Evolutionary conservation across 208 protist genomes (phyloP).

Genomic region (Leishmania arabica): DNA sequence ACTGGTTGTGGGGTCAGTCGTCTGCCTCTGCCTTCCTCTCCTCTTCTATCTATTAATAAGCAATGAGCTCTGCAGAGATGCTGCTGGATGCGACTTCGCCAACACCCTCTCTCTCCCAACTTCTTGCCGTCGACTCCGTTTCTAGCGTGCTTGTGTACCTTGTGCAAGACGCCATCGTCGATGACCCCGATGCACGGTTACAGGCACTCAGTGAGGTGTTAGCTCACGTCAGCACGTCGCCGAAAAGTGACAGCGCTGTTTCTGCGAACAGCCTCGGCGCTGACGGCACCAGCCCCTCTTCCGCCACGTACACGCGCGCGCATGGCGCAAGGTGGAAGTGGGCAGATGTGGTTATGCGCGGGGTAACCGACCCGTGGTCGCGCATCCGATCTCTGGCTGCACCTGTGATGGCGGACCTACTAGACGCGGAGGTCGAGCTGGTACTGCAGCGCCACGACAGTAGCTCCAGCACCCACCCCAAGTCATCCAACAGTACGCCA

Average conservation of each 20-base stretch:
- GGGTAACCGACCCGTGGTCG: slow-evolving; percentile 75
- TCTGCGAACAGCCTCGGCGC: neutral
- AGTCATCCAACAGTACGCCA: neutral
- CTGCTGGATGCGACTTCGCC: neutral
- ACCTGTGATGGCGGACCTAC: slow-evolving; percentile 28
- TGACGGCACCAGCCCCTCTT: neutral
- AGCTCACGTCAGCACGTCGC: slow-evolving; percentile 8
- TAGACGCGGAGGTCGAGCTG: slow-evolving; percentile 27
- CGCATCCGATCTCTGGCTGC: slow-evolving; percentile 40
- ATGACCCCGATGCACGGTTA: slow-evolving; percentile 30
- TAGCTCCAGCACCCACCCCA: neutral
- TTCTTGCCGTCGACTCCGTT: slow-evolving; percentile 22
- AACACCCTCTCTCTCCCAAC: slow-evolving; percentile 11
- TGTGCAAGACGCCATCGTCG: slow-evolving; percentile 7
- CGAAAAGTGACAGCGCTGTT: neutral
- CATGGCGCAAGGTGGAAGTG: slow-evolving; percentile 25
- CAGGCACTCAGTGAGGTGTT: slow-evolving; percentile 17
- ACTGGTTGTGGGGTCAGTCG: neutral
- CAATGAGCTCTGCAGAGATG: slow-evolving; percentile 2
- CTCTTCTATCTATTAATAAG: neutral
- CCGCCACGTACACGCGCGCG: neutral
- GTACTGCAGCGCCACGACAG: slow-evolving; percentile 1
- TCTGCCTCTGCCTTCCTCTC: neutral
- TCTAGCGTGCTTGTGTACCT: slow-evolving; percentile 13
- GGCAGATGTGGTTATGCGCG: slow-evolving; percentile 56